Conservation (phyloP, 139 green algal genomes). For the Coccomyxa sp. region DNA sequence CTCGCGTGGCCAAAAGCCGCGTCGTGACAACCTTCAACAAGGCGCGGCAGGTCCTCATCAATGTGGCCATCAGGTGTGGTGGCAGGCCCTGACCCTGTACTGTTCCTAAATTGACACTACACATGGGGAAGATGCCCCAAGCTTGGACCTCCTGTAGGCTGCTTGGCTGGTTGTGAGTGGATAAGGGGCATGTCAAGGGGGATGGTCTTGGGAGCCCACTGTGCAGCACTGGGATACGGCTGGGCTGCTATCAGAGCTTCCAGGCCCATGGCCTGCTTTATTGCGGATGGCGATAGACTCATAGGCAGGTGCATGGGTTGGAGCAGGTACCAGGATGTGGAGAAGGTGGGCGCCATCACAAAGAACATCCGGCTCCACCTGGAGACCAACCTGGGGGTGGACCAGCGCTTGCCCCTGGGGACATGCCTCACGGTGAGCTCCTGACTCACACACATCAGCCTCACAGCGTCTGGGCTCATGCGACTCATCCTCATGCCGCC, state of each 20-base stretch:
- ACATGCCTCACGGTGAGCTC: constrained; percentile 10
- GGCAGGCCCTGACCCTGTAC: background rate
- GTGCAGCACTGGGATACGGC: no score
- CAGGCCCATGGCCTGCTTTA: no score
- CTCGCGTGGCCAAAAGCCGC: constrained; percentile 18
- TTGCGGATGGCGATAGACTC: no score
- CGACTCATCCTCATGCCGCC: background rate
- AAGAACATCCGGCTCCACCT: constrained; percentile 11
- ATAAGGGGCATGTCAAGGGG: background rate
- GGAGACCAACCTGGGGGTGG: constrained; percentile 10
- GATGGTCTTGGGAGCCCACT: no score
- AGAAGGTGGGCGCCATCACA: constrained; percentile 12
- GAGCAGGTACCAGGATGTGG: constrained; percentile 5
- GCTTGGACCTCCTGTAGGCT: background rate
- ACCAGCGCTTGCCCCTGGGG: constrained; percentile 15
- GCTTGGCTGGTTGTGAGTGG: background rate
- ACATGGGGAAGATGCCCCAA: background rate
- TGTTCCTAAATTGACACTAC: background rate
- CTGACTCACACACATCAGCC: background rate
- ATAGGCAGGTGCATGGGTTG: background rate
- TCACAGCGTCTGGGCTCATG: background rate
- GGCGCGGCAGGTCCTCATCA: constrained; percentile 16
- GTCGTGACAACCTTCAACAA: constrained; percentile 24
- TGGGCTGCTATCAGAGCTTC: no score
- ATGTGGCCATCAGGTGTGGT: constrained; percentile 2